These are phyloP conservation scores for Gonapodya sp. DNA, from an alignment of 192 early-diverging fungal species.

Conservation along the genomic window DNA sequence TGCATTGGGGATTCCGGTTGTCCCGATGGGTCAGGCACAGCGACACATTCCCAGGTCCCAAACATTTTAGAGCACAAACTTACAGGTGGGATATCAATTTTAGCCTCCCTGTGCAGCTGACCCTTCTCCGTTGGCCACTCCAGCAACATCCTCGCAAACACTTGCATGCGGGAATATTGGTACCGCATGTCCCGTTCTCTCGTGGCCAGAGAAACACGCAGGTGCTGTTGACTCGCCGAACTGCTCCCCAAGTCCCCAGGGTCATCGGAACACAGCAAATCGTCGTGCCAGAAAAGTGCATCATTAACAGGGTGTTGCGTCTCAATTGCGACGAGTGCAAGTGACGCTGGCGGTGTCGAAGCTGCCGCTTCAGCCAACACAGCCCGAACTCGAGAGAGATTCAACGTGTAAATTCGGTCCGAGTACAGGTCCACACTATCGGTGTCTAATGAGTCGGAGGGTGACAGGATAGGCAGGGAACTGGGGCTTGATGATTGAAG, in stretches of 20 bases:
- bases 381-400: conserved; percentile 36
- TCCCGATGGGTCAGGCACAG: not conserved
- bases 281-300: not conserved
- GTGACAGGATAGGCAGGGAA: not conserved
- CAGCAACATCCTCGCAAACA: not conserved
- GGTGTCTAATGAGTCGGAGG: not conserved
- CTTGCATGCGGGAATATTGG: not conserved
- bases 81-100: conserved; percentile 3
- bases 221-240: too few relatives aligned
- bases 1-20: conserved; percentile 14
- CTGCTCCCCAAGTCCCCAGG: not conserved
- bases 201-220: not conserved
- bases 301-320: not conserved
- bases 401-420: conserved; percentile 29
- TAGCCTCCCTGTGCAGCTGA: not conserved
- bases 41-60: not conserved
- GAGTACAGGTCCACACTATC: conserved; percentile 33
- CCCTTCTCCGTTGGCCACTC: not conserved
- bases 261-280: conserved; percentile 21
- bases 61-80: not conserved
- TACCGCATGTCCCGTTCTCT: not conserved
- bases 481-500: not conserved
- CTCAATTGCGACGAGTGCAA: not conserved
- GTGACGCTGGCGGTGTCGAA: conserved; percentile 22
- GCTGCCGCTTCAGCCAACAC: conserved; percentile 29